Conservation (phyloP, 768 basidiomycete species). For the Psilocybe sp. region DNA sequence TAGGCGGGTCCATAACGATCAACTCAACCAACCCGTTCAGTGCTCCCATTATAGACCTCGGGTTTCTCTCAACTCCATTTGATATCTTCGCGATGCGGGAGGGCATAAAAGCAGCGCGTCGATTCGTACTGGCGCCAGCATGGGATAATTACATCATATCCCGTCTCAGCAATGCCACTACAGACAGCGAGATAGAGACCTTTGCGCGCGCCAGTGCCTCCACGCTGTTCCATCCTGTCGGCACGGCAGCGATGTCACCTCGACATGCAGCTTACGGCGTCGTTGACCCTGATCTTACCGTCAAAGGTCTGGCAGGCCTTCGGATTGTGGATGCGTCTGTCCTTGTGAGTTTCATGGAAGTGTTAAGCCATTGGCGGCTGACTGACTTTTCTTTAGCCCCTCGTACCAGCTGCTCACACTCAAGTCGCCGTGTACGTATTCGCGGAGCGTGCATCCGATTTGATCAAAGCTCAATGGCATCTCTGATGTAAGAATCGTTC, state of each 20-base stretch:
- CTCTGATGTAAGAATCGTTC: not conserved
- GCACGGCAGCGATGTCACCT: slow-evolving; percentile 29
- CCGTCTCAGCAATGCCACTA: slow-evolving; percentile 6
- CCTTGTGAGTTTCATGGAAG: slow-evolving; percentile 24
- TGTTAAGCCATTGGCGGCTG: too few relatives aligned
- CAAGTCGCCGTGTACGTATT: slow-evolving; percentile 1
- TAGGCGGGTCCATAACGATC: too few relatives aligned
- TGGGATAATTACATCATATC: slow-evolving; percentile 22
- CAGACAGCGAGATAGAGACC: slow-evolving; percentile 8
- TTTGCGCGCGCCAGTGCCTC: slow-evolving; percentile 12
- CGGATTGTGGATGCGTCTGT: slow-evolving; percentile 14
- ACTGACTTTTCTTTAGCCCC: not conserved
- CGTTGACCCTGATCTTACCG: slow-evolving; percentile 29
- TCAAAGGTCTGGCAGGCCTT: slow-evolving; percentile 29
- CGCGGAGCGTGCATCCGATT: slow-evolving; percentile 4
- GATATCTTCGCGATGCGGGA: too few relatives aligned
- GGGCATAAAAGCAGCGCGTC: not conserved
- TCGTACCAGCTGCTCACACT: slow-evolving; percentile 3
- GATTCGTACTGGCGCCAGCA: slow-evolving; percentile 18
- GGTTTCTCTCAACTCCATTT: too few relatives aligned
- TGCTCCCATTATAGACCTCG: too few relatives aligned
- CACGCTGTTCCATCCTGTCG: slow-evolving; percentile 25
- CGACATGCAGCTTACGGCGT: slow-evolving; percentile 25
- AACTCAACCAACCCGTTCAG: too few relatives aligned
- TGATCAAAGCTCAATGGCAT: slow-evolving; percentile 5